Base-by-base conservation (phyloP, 2,329 filamentous ascomycete species). In the Ceratocystis smalleyi region DNA sequence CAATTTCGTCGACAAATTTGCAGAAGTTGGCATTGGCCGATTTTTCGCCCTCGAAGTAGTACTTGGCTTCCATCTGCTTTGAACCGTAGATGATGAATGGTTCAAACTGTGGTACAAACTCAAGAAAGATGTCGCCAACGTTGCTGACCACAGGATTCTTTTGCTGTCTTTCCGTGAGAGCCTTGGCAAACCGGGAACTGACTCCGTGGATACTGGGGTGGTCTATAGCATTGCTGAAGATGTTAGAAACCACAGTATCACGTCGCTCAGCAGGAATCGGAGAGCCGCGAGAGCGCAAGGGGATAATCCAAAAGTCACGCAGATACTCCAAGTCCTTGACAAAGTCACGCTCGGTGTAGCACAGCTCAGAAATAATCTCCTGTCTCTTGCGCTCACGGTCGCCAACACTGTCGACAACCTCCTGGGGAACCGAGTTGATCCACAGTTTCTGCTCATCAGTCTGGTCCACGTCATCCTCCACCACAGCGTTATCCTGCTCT, bases 321-420 rank as follows among this genome's bases (percentile, higher is more conserved):
- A 99, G 79, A 72, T 99, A 99, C 75, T 99, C 94, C 70, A 99
- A 79, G 74, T 99, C 94, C 77, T 99, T 99, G 72, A 99, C 94
- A 71, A 99, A 99, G 76, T 99, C 94, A 69, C 94, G 84, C 74
- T 99, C 94, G 0, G 94, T 99, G 76, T 99, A 99, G 84, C 95
- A 96, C 67, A 97, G 86, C 74, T 99, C 94, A 5, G 92, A 96
- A 67, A 99, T 96, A 69, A 99, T 89, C 72, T 99, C 94, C 73
- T 99, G 94, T 55, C 94, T 84, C 78, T 97, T 97, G 84, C 96
- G 95, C 74, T 99, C 94, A 69, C 83, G 84, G 69, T 99, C 94
- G 61, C 85, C 85, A 35, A 96, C 86, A 71, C 86, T 89, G 69
- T 97, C 91, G 0, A 91, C 91, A 65, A 99, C 80, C 73, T 97